Base-by-base conservation (phyloP, 352 stramenopile genomes). In the Pythium insidiosum region DNA sequence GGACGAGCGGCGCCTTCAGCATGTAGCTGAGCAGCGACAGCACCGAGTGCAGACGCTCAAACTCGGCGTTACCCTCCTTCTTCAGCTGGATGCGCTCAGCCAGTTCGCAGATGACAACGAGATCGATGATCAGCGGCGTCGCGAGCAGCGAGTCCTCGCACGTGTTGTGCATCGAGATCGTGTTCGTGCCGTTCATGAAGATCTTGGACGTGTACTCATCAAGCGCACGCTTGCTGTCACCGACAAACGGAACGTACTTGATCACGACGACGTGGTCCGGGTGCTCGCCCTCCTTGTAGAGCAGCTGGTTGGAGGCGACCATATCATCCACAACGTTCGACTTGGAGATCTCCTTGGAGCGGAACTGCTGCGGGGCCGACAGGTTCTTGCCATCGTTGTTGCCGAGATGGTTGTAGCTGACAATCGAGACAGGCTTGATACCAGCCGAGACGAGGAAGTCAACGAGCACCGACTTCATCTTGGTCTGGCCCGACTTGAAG, bases 301-400 rank as follows among this genome's bases (percentile, higher is more conserved):
- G 64, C 41, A 99, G 92, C 25, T 80, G 66, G 69, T 99, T 99
- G 16, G 92, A 98, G 25, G 87, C 93, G 30, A 99, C 95, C 95
- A 99, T 98, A 67, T 99, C 95, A 59, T 99, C 95, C 0, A 99
- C 95, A 29, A 99, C 95, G 73, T 99, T 99, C 37, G 89, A 98
- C 76, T 99, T 99, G 58, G 88, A 98, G 66, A 99, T 99, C 68
- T 99, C 97, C 79, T 99, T 99, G 44, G 88, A 98, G 47, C 97
- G 94, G 76, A 99, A 99, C 72, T 99, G 95, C 72, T 97, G 93
- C 12, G 97, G 97, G 4, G 96, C 95, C 47, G 84, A 97, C 48
- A 99, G 65, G 74, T 99, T 99, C 73, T 98, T 98, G 52, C 97
- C 97, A 65, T 99, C 97, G 70, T 99, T 99, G 78, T 99, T 99